Evolutionary conservation across 305 asterid genomes (phyloP).

Genomic region (Rubia peregrina): DNA sequence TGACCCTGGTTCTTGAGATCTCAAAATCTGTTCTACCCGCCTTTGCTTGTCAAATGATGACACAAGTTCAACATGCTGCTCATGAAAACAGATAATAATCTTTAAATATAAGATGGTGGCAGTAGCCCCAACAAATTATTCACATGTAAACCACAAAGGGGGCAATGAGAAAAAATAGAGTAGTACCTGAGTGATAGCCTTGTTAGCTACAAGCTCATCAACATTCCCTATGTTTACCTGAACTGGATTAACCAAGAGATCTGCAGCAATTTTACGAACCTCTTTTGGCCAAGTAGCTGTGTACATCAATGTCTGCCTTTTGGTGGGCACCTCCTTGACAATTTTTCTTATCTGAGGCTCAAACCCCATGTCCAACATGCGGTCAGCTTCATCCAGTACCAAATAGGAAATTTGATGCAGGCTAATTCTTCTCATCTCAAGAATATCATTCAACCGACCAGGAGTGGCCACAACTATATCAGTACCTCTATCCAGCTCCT

Average conservation of each 20-base stretch:
- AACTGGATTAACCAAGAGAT: slow-evolving; percentile 73
- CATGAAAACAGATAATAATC: slow-evolving; percentile 3
- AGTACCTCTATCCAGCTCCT: slow-evolving; percentile 76
- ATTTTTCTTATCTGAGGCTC: slow-evolving; percentile 99
- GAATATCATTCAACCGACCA: slow-evolving; percentile 91
- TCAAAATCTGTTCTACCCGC: slow-evolving; percentile 83
- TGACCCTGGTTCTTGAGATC: slow-evolving; percentile 96
- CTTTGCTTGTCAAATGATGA: slow-evolving; percentile 68
- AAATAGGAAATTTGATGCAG: slow-evolving; percentile 83
- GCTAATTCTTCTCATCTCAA: slow-evolving; percentile 87
- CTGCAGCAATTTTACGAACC: slow-evolving; percentile 94
- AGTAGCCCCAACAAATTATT: neutral
- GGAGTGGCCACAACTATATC: slow-evolving; percentile 98
- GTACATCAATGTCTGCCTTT: slow-evolving; percentile 93
- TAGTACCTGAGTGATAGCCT: slow-evolving; percentile 87
- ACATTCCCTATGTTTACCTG: slow-evolving; percentile 95
- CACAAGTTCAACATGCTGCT: slow-evolving; percentile 72
- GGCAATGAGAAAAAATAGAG: neutral
- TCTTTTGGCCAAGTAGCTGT: slow-evolving; percentile 99
- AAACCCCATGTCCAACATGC: slow-evolving; percentile 99
- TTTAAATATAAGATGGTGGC: neutral
- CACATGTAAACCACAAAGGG: neutral
- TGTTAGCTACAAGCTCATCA: slow-evolving; percentile 92
- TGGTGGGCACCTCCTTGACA: slow-evolving; percentile 84
- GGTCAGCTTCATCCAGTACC: slow-evolving; percentile 98